Evolutionary conservation across 441 rosid species (phyloP), one percentile per base, ranked within the genome.

Genomic region (Syzygium syzygioides): DNA sequence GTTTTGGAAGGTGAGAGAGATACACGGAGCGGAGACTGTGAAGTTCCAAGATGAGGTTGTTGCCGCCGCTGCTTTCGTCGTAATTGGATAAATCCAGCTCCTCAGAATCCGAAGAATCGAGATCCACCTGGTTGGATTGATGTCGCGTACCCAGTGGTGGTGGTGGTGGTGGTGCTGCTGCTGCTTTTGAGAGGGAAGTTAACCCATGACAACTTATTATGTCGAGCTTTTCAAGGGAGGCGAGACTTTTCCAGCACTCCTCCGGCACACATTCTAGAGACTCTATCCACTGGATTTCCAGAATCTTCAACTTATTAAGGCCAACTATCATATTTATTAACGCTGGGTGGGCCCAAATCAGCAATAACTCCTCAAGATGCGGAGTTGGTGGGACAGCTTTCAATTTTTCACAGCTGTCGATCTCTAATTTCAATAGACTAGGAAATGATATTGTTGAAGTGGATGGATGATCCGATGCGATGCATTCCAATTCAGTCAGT

Each of bases 21-120:
- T 1, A 1, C 37, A n/a, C n/a, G n/a, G n/a, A 34, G 34, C 37
- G 37, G 37, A 4, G 3, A 4, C 37, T 4, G 37, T 3, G 37
- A 34, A 32, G 34, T 32, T 32, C 34, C 34, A 32, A 34, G 37
- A 34, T 34, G 37, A 34, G 37, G 37, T 34, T 34, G 4, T 34
- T 34, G 37, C 37, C 37, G 1, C 37, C 34, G n/a, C n/a, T n/a
- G n/a, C n/a, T n/a, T n/a, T n/a, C n/a, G n/a, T n/a, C n/a, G n/a
- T n/a, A n/a, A n/a, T n/a, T n/a, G n/a, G 34, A 32, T 32, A 32
- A 32, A 32, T 32, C 34, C n/a, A n/a, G n/a, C n/a, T n/a, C n/a
- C n/a, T n/a, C n/a, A n/a, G n/a, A n/a, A n/a, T n/a, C n/a, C n/a
- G n/a, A 34, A 34, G 37, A 34, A 34, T 34, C 37, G 37, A 34